Percentiles rank a stretch among this genome's conserved stretches.
Evolutionary conservation across 768 basidiomycete genomes (phyloP).

Genomic region (Leccinum truebloodii): DNA sequence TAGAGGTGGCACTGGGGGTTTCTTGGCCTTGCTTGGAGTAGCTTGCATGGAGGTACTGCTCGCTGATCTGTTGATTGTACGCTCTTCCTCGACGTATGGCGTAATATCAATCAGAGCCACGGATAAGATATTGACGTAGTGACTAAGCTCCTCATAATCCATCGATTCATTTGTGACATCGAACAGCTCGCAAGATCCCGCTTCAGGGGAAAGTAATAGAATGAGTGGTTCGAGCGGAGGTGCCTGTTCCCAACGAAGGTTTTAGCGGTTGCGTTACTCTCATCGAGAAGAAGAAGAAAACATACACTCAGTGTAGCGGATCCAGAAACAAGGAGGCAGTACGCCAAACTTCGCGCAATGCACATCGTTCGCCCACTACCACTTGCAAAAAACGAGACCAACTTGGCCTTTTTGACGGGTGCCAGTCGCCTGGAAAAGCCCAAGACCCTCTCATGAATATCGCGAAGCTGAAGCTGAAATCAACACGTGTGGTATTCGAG

Average conservation of each 20-base stretch:
- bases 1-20: slow-evolving; percentile 41
- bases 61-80: slow-evolving; percentile 10
- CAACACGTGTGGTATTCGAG: not conserved
- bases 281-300: not conserved
- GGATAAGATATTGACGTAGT: slow-evolving; percentile 56
- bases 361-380: slow-evolving; percentile 51
- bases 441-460: slow-evolving; percentile 48
- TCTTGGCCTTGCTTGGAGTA: slow-evolving; percentile 32
- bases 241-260: slow-evolving; percentile 39
- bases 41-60: slow-evolving; percentile 16
- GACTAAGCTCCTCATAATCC: slow-evolving; percentile 61
- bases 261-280: not conserved
- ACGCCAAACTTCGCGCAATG: slow-evolving; percentile 60
- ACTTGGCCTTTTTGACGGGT: slow-evolving; percentile 49
- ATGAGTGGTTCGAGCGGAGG: slow-evolving; percentile 55
- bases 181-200: slow-evolving; percentile 47
- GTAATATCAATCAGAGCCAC: slow-evolving; percentile 59
- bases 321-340: slow-evolving; percentile 31
- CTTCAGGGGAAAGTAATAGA: slow-evolving; percentile 47
- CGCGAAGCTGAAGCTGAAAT: slow-evolving; percentile 43
- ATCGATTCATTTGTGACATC: slow-evolving; percentile 52
- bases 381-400: slow-evolving; percentile 52
- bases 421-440: slow-evolving; percentile 40
- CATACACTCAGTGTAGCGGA: slow-evolving; percentile 14
- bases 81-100: slow-evolving; percentile 55